A percentile compares a stretch with the other conserved stretches of the same genome.
These are phyloP conservation scores for Parietichytrium sp. DNA, from an alignment of 108 stramenopile genomes.

Conservation along the genomic window DNA sequence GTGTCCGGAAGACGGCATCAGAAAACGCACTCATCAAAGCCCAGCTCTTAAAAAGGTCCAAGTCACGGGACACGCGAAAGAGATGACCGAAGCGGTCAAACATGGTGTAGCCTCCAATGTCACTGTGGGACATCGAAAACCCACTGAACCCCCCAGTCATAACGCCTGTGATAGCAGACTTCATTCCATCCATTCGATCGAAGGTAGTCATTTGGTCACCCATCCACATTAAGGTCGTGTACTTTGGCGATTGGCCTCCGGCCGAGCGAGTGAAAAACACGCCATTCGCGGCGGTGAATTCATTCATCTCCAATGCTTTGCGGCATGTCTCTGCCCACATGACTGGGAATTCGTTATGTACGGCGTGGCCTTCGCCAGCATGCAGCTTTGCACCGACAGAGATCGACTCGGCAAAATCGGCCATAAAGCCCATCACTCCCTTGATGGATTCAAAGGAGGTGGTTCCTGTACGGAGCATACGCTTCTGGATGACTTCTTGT, in stretches of 20 bases:
- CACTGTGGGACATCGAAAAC: slow-evolving; percentile 30
- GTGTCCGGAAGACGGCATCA: slow-evolving; percentile 23
- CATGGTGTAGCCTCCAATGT: slow-evolving; percentile 43
- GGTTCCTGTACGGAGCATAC: slow-evolving; percentile 18
- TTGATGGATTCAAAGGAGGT: background rate
- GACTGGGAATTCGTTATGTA: slow-evolving; percentile 38
- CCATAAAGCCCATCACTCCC: slow-evolving; percentile 37
- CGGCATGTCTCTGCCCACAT: slow-evolving; percentile 36
- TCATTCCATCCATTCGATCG: slow-evolving; percentile 32
- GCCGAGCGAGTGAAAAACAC: slow-evolving; percentile 36
- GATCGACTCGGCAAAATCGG: slow-evolving; percentile 36
- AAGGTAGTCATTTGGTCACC: slow-evolving; percentile 40
- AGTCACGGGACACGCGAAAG: background rate
- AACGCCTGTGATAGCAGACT: background rate
- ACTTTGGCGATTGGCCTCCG: background rate
- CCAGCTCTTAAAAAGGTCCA: slow-evolving; percentile 36
- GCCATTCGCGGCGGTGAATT: background rate
- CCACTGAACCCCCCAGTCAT: slow-evolving; percentile 4
- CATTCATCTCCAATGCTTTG: background rate
- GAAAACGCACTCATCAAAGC: slow-evolving; percentile 35
- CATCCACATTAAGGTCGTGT: slow-evolving; percentile 34
- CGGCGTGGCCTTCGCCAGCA: background rate
- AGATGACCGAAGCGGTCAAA: slow-evolving; percentile 27
- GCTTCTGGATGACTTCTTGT: background rate
- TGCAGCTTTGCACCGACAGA: background rate